Base-by-base conservation (phyloP, 352 stramenopile species). In the Phytopythium aichiense region DNA sequence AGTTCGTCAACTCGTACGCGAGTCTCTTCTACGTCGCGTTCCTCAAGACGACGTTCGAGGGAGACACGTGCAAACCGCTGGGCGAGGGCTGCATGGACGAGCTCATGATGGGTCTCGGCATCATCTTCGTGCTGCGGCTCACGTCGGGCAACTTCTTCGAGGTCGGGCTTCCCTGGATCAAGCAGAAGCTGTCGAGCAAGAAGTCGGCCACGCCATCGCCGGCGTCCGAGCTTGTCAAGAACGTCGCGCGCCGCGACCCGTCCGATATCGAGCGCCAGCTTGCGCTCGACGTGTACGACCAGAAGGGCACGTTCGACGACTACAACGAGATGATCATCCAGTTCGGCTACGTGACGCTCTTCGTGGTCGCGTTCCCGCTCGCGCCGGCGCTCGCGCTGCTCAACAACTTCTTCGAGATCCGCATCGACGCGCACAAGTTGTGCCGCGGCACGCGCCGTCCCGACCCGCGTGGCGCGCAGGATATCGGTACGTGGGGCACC, bases 321-420 rank as follows among this genome's bases (percentile, higher is more conserved):
- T 92, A 92, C 77, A 90, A 90, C 65, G 84, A 94, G 72, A 91
- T 94, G 80, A 89, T 90, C 71, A 92, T 94, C 60, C 84, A 94
- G 72, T 94, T 89, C 56, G 84, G 84, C 48, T 98, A 98, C 74
- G 84, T 98, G 35, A 98, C 91, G 54, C 70, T 98, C 25, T 98
- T 98, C 68, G 92, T 96, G 2, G 85, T 92, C 25, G 81, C 88
- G 7, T 98, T 98, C 68, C 94, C 94, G 4, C 69, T 98, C 22
- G 94, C 93, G 43, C 87, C 92, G 31, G 71, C 94, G 8, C 74
- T 98, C 49, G 89, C 91, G 37, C 72, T 96, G 38, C 64, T 97
- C 50, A 96, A 97, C 66, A 97, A 98, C 69, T 88, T 88, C 55
- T 88, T 98, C 72, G 92, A 98, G 72, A 95, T 97, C 53, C 87